phyloP scores from a whole-genome alignment of 805 yeast species.

The Saturnispora mendoncae region DNA sequence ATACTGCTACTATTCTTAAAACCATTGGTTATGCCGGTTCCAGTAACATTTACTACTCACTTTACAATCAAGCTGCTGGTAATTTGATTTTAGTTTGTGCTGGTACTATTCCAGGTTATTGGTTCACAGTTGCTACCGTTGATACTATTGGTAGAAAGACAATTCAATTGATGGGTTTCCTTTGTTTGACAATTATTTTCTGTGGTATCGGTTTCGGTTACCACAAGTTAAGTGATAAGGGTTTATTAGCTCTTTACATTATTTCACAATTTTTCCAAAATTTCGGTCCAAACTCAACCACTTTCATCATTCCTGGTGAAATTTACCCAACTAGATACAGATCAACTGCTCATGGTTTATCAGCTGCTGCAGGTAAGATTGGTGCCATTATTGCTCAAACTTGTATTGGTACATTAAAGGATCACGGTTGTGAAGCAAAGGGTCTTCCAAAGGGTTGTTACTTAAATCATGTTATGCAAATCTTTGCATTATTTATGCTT shows the following conservation, averaged over 20 bases:
- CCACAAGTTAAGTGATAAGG: conserved; percentile 56
- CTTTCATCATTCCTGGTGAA: conserved; percentile 88
- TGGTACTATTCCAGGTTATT: conserved; percentile 91
- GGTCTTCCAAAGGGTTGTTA: conserved; percentile 51
- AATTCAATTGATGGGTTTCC: conserved; percentile 69
- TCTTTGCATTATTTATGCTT: conserved; percentile 87
- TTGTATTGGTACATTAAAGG: conserved; percentile 71
- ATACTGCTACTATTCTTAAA: conserved; percentile 68
- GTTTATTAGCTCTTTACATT: conserved; percentile 68
- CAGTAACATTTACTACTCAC: conserved; percentile 55
- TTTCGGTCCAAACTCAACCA: conserved; percentile 90
- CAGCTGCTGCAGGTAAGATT: conserved; percentile 86
- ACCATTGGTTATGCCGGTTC: conserved; percentile 79
- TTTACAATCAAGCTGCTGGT: conserved; percentile 82
- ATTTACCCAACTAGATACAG: conserved; percentile 90
- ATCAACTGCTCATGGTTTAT: conserved; percentile 91
- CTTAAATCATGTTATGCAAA: conserved; percentile 90
- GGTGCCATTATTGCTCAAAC: conserved; percentile 93
- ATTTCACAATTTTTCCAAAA: conserved; percentile 81
- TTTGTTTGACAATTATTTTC: conserved; percentile 60
- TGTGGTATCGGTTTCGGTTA: conserved; percentile 80
- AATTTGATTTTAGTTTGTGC: conserved; percentile 89
- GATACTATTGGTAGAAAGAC: conserved; percentile 82
- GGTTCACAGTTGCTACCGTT: conserved; percentile 73
- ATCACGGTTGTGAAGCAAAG: conserved; percentile 64